Base-by-base conservation (phyloP, 2,329 filamentous ascomycete genomes). In the Diaporthe ampelina region DNA sequence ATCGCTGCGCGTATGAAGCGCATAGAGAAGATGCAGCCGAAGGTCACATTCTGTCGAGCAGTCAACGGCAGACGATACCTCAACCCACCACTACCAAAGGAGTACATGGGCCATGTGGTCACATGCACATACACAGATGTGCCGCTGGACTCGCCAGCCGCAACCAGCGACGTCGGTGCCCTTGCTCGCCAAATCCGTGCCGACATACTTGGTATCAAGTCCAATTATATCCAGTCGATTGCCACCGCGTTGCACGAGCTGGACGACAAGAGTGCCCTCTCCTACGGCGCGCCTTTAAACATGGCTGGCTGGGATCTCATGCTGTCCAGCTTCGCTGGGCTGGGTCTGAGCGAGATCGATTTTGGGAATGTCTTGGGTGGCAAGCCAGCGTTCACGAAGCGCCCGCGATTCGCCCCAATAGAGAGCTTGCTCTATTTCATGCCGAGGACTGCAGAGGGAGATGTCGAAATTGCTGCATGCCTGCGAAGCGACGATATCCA, bases 391-490 rank as follows among this genome's bases (percentile, higher is more conserved):
- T 74, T 76, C 29, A 37, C 68, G 3, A 76, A 70, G 17, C 67
- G 74, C 8, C 74, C 72, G 17, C 57, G 61, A 11, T 67, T 70
- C 29, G 43, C 54, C 5, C 72, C 72, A 6, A 17, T 74, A 1
- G 74, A 76, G 35, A 50, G 72, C 24, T 26, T 72, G 11, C 35
- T 76, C 10, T 76, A 74, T n/a, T 26, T 74, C 1, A 74, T 74
- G 74, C 74, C 72, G 6, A 74, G 52, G 35, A 74, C 45, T 6
- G 11, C 35, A 10, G 48, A 58, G 1, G 72, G 68, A 7, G 59
- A 70, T 13, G 17, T 74, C 1, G 74, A 76, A 3, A 48, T 76
- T 9, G 72, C 74, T 9, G 54, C n/a, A 13, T 76, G 74, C 45
- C 50, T 76, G 8, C 50, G 40, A 26, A 17, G 19, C 7, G 54